Conservation (phyloP, 1,139 yeast species). For the Geotrichum bryndzae region DNA sequence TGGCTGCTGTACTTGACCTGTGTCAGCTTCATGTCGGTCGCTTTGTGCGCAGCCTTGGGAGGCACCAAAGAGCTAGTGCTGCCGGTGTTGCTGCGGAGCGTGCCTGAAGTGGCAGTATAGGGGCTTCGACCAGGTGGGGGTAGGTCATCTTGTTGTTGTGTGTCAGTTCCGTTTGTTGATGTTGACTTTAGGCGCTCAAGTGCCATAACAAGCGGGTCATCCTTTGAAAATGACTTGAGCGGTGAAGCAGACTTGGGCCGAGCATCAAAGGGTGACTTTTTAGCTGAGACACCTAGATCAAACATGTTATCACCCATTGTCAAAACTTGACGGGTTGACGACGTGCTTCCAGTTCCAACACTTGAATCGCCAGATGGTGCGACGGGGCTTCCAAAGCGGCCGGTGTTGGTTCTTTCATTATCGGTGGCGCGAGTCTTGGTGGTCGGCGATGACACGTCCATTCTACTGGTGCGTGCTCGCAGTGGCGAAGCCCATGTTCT, state of each 20-base stretch:
- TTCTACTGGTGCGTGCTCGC: conserved; percentile 31
- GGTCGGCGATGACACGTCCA: conserved; percentile 21
- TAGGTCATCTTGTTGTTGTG: background rate
- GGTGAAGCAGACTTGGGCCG: conserved; percentile 24
- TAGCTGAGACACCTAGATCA: conserved; percentile 29
- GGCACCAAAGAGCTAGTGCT: conserved; percentile 24
- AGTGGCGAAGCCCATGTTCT: conserved; percentile 41
- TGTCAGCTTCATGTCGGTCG: conserved; percentile 33
- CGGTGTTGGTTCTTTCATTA: conserved; percentile 10
- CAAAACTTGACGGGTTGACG: conserved; percentile 8
- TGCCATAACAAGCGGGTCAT: conserved; percentile 51
- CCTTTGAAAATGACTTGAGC: conserved; percentile 27
- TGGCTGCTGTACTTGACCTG: conserved; percentile 27
- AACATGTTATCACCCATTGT: conserved; percentile 31
- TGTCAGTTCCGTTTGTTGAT: conserved; percentile 3
- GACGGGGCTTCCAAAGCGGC: background rate
- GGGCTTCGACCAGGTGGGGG: background rate
- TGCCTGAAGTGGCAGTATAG: conserved; percentile 13
- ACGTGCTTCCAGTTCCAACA: background rate
- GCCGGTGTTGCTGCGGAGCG: background rate
- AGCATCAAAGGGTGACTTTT: conserved; percentile 20
- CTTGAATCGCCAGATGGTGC: background rate
- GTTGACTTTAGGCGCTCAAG: conserved; percentile 55
- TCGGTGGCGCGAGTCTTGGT: conserved; percentile 12
- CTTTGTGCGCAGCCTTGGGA: conserved; percentile 34